phyloP scores from a whole-genome alignment of 345 rosid species.

The Citrus australasica region DNA sequence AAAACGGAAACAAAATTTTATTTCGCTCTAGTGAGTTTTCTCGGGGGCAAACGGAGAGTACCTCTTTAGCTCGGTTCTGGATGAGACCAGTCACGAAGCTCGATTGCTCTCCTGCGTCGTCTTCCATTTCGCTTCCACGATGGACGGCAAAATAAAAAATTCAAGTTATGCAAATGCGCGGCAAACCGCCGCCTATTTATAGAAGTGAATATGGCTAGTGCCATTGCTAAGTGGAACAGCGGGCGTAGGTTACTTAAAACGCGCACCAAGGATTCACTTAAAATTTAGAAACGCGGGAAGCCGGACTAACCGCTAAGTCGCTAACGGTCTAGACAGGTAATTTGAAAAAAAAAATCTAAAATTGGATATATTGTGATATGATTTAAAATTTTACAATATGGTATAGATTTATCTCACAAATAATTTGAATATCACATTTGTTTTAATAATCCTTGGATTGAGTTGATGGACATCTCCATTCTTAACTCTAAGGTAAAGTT shows the following conservation, averaged over 20 bases:
- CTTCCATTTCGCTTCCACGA: constrained; percentile 51
- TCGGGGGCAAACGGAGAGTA: constrained; percentile 27
- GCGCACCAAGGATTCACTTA: background rate
- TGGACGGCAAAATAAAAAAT: background rate
- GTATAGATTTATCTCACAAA: too few species aligned
- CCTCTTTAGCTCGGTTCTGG: constrained; percentile 98
- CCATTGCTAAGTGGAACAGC: background rate
- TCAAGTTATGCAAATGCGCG: constrained; percentile 23
- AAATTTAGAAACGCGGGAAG: background rate
- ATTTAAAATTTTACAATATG: too few species aligned
- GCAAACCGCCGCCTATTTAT: constrained; percentile 10
- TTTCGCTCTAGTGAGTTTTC: constrained; percentile 20
- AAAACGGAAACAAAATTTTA: background rate
- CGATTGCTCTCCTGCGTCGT: constrained; percentile 78
- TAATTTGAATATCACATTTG: too few species aligned
- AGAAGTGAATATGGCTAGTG: background rate
- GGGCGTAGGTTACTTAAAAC: background rate
- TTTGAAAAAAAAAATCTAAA: too few species aligned
- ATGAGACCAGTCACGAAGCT: constrained; percentile 79
- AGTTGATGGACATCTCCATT: too few species aligned
- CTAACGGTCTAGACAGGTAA: too few species aligned
- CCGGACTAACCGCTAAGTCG: background rate
- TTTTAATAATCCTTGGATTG: too few species aligned
- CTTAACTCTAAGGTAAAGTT: too few species aligned
- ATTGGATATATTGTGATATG: too few species aligned